phyloP scores from a whole-genome alignment of 805 yeast species.

The Grigorovia transvaalensis region DNA sequence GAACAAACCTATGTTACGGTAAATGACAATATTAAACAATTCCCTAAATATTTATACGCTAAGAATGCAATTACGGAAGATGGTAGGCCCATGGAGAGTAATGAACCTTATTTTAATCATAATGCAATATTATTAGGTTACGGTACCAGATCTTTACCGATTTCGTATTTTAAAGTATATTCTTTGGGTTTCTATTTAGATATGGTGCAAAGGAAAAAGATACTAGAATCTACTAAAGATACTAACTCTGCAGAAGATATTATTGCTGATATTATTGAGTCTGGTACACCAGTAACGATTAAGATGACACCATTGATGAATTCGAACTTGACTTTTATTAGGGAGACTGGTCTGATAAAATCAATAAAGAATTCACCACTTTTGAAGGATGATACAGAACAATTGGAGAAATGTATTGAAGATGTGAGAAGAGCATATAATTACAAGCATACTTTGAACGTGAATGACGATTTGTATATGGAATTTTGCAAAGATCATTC shows the following conservation, averaged over 20 bases:
- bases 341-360: conserved; percentile 73
- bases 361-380: conserved; percentile 50
- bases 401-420: conserved; percentile 51
- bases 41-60: conserved; percentile 29
- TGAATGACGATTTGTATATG: conserved; percentile 56
- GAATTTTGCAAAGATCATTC: conserved; percentile 41
- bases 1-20: conserved; percentile 11
- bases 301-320: conserved; percentile 80
- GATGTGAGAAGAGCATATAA: conserved; percentile 55
- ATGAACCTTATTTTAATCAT: conserved; percentile 14
- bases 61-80: conserved; percentile 1
- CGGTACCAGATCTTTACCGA: conserved; percentile 79
- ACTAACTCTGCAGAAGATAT: background rate
- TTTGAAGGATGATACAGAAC: conserved; percentile 17
- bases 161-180: conserved; percentile 73
- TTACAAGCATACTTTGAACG: conserved; percentile 62
- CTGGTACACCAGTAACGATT: conserved; percentile 37
- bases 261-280: background rate
- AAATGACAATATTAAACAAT: conserved; percentile 42
- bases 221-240: background rate
- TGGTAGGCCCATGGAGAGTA: background rate
- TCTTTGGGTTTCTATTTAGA: conserved; percentile 78
- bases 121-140: conserved; percentile 56
- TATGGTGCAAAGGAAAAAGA: conserved; percentile 8
- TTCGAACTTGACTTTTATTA: conserved; percentile 81